Base-by-base conservation (phyloP, 1,284 basidiomycete genomes). In the Moesziomyces sp. region DNA sequence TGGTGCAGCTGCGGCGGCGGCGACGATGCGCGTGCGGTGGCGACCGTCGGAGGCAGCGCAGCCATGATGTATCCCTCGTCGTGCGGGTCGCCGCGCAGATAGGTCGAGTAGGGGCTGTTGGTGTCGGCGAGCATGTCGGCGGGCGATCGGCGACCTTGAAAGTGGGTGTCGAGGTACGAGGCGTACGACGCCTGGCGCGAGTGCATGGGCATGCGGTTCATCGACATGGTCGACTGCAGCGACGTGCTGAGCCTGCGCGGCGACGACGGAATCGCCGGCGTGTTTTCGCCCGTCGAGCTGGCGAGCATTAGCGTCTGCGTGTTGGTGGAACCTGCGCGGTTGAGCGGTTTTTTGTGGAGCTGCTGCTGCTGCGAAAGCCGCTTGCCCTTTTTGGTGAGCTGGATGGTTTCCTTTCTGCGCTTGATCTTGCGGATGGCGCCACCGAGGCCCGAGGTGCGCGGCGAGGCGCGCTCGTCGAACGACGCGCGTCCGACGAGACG, bases 401-500 rank as follows among this genome's bases (percentile, higher is more conserved):
- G 79, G 19, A 78, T 54, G 21, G 66, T 58, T 33, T 79, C 46
- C 46, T 72, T 76, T 19, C 61, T 55, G 43, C 58, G 53, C 23
- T 63, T 59, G 42, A 82, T 76, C 61, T 73, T 66, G 24, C 77
- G 59, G 5, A 78, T 52, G 9, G 79, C 77, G 18, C 80, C 80
- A 16, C 76, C 79, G 7, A 80, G 46, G 8, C 80, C 80, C 3
- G 69, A 74, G 9, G 62, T 54, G 13, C 77, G 58, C 7, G 64
- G 51, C 35, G 77, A 79, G 16, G 64, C 50, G 6, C 75, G 52
- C 55, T 90, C 89, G 84, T 96, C 92, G 83, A 97, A 98, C 13
- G 91, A 90, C 3, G 94, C 88, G 24, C 89, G 87, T 23, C 92
- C 91, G 55, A 90, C 82, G n/a, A 96, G 88, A 26, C 95, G 92